Percentiles rank a stretch among this genome's conserved stretches.
Evolutionary conservation across 192 early-diverging fungal species (phyloP).

Genomic region (Phlyctochytrium bullatum): DNA sequence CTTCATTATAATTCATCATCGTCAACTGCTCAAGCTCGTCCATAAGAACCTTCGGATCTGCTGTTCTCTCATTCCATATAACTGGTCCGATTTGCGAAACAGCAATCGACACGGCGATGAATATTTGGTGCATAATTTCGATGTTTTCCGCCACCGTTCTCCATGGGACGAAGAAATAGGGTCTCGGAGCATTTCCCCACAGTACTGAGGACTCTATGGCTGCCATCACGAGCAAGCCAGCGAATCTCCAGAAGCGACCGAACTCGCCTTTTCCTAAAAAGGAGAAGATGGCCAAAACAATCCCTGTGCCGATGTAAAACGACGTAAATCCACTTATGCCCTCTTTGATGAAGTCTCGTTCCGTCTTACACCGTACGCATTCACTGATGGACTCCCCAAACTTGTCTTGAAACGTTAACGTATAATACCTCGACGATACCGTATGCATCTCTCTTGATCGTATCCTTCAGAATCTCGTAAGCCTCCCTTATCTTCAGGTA

Average conservation of each 20-base stretch:
- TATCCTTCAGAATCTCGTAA: conserved; percentile 46
- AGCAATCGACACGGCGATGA: conserved; percentile 40
- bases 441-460: conserved; percentile 33
- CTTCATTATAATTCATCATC: conserved; percentile 35
- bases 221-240: conserved; percentile 27
- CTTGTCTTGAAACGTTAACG: conserved; percentile 31
- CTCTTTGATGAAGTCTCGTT: conserved; percentile 34
- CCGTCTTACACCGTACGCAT: conserved; percentile 40
- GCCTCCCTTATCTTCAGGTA: conserved; percentile 42
- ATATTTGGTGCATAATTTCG: conserved; percentile 44
- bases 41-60: conserved; percentile 8
- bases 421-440: conserved; percentile 28
- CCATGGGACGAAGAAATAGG: conserved; percentile 26
- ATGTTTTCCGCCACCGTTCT: conserved; percentile 41
- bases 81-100: conserved; percentile 48
- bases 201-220: conserved; percentile 28
- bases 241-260: conserved; percentile 46
- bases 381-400: conserved; percentile 23
- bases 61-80: conserved; percentile 22
- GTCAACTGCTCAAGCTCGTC: conserved; percentile 39
- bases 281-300: conserved; percentile 32
- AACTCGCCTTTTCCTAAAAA: conserved; percentile 38
- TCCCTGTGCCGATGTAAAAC: conserved; percentile 33
- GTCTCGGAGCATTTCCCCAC: neutral
- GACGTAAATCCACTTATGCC: conserved; percentile 17